These are phyloP conservation scores for Adansonia rubrostipa DNA, from an alignment of 441 rosid genomes.

Conservation along the genomic window DNA sequence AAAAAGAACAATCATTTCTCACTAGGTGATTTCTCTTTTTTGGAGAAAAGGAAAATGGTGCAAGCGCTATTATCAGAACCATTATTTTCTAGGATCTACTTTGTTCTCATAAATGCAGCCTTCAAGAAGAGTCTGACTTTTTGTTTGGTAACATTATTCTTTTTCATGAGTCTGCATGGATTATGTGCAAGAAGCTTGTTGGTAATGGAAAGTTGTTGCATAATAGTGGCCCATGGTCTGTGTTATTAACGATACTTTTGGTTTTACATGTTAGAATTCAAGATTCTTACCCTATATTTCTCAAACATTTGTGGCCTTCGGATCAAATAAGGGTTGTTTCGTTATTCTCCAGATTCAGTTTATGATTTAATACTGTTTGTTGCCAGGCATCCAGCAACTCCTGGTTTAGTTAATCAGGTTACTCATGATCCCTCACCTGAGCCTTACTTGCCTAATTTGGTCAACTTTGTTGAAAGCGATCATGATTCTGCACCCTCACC, in stretches of 20 bases:
- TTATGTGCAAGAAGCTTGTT: background rate
- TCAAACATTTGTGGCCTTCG: background rate
- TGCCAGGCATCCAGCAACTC: constrained; percentile 53
- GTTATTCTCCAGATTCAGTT: background rate
- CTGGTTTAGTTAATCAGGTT: constrained; percentile 39
- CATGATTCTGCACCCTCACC: constrained; percentile 70
- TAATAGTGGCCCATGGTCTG: background rate
- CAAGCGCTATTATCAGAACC: background rate
- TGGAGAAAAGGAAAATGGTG: background rate
- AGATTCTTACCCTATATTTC: background rate
- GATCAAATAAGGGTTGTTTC: background rate
- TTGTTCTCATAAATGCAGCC: background rate
- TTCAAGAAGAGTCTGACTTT: background rate
- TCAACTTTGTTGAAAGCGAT: constrained; percentile 59
- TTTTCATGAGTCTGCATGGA: background rate
- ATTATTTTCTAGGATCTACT: background rate
- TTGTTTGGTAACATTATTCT: background rate
- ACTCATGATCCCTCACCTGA: constrained; percentile 44
- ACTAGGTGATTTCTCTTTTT: background rate
- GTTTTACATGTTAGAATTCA: background rate
- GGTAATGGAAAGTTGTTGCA: background rate
- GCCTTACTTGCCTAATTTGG: constrained; percentile 40
- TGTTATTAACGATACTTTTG: background rate
- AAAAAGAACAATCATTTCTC: background rate
- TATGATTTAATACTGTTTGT: constrained; percentile 22